phyloP scores from a whole-genome alignment of 345 rosid species.

The Eucalyptus guilfoylei region DNA sequence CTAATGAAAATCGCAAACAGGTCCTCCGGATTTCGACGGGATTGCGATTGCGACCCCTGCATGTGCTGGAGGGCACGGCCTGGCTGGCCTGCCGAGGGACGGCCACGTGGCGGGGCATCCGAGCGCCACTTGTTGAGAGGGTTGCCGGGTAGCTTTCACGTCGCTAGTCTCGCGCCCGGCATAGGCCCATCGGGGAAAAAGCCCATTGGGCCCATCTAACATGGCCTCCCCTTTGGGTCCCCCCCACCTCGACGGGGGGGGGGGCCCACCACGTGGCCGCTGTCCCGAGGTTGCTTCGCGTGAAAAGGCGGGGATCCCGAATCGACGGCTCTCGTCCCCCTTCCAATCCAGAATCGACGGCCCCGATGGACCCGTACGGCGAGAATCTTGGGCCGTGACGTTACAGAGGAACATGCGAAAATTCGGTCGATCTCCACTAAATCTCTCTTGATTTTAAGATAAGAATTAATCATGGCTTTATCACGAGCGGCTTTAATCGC shows the following conservation, averaged over 20 bases:
- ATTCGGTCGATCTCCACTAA: not conserved
- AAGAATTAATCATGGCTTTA: not conserved
- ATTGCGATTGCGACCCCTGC: not conserved
- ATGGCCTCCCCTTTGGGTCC: not conserved
- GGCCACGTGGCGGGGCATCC: slow-evolving; percentile 9
- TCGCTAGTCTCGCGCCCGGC: not conserved
- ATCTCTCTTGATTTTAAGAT: not conserved
- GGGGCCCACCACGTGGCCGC: not conserved
- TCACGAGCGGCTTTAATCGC: not conserved
- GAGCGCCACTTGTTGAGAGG: slow-evolving; percentile 8
- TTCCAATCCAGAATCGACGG: slow-evolving; percentile 2
- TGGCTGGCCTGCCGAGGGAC: too few relatives aligned
- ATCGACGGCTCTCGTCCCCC: not conserved
- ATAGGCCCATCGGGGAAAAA: not conserved
- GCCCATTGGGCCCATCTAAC: not conserved
- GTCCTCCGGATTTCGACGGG: not conserved
- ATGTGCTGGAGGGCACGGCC: slow-evolving; percentile 15
- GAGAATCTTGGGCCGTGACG: not conserved
- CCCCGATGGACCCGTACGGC: not conserved
- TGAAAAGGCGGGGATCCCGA: not conserved
- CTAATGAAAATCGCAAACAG: not conserved
- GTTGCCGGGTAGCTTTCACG: slow-evolving; percentile 11
- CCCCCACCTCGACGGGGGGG: not conserved
- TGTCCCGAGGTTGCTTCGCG: not conserved
- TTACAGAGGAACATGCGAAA: not conserved